Base-by-base conservation (phyloP, 1,139 yeast genomes). In the Debaryomycetaceae sp. region DNA sequence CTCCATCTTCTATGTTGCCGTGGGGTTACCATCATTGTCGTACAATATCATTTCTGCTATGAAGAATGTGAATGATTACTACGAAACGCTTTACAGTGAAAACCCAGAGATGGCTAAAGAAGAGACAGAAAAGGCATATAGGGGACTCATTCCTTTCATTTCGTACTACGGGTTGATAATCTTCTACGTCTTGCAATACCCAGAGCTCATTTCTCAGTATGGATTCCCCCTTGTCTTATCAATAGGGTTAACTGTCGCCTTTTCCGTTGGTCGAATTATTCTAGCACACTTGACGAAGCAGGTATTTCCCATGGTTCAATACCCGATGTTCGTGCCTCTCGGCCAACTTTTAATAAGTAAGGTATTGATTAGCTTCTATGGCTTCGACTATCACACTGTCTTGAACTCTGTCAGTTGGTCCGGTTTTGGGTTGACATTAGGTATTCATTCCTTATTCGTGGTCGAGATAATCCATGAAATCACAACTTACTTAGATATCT, bases 181-280 rank as follows among this genome's bases (percentile, higher is more conserved):
- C 35, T 49, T 69, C 4, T 72, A 81, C 59, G 65, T 79, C 24
- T 53, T 70, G 41, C 53, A 75, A 34, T 66, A 59, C 47, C 87
- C 86, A 43, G 75, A 81, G 13, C 71, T 83, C 37, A 65, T 83
- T 42, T 58, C 71, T 45, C 60, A 63, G 24, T 66, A 71, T 47
- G 73, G 78, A 33, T 66, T 86, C 47, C 87, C 96, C 7, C 74
- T 85, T 53, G 68, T 83, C 30, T 59, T 87, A 34, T 76, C 88
- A 2, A 78, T 85, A 52, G 97, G 97, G 4, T 74, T 85, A 35
- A 76, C 87, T 1, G 69, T 86, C 56, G 97, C 98, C 0, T 85
- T 88, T 57, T 74, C 81, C 1, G 97, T 91, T 20, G 98, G 98
- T 5, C 79, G 95, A 60, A 88, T 91, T 55, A 91, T 91, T 57